These are phyloP conservation scores for Hymenochaete sp. DNA, from an alignment of 1,284 basidiomycete species.

Conservation along the genomic window DNA sequence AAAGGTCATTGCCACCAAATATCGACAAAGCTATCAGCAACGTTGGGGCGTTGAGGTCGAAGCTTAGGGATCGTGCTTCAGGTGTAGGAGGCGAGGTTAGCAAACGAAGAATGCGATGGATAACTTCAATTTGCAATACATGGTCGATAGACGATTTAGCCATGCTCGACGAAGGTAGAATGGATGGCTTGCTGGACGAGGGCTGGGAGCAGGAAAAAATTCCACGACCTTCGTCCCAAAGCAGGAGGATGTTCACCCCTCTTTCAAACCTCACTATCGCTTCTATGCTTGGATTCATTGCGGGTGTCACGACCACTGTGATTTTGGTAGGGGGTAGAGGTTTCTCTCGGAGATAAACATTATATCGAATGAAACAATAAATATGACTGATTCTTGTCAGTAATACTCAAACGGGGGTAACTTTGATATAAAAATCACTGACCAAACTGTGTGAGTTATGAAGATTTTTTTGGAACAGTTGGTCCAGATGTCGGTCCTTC, in stretches of 20 bases:
- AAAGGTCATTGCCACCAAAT: conserved; percentile 57
- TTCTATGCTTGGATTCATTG: conserved; percentile 8
- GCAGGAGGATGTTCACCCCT: background rate
- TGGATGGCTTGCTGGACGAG: conserved; percentile 51
- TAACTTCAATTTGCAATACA: conserved; percentile 80
- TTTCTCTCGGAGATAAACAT: background rate
- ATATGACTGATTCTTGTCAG: background rate
- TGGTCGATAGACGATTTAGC: conserved; percentile 79
- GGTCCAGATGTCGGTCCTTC: background rate
- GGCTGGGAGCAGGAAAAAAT: conserved; percentile 60
- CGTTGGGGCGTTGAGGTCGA: conserved; percentile 64
- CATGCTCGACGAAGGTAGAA: conserved; percentile 51
- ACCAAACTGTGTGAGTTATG: too few relatives aligned
- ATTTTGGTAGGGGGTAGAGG: background rate
- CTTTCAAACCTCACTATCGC: background rate
- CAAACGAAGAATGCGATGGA: conserved; percentile 87
- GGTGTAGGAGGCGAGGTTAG: conserved; percentile 70
- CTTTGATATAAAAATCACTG: background rate
- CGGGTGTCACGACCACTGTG: conserved; percentile 4
- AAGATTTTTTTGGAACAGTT: background rate
- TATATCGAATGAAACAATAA: background rate
- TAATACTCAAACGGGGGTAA: background rate
- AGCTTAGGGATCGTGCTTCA: conserved; percentile 65
- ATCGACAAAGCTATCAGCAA: conserved; percentile 77
- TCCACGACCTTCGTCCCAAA: conserved; percentile 7